Evolutionary conservation across 1,284 basidiomycete genomes (phyloP).

Genomic region (Wallemia mellicola): DNA sequence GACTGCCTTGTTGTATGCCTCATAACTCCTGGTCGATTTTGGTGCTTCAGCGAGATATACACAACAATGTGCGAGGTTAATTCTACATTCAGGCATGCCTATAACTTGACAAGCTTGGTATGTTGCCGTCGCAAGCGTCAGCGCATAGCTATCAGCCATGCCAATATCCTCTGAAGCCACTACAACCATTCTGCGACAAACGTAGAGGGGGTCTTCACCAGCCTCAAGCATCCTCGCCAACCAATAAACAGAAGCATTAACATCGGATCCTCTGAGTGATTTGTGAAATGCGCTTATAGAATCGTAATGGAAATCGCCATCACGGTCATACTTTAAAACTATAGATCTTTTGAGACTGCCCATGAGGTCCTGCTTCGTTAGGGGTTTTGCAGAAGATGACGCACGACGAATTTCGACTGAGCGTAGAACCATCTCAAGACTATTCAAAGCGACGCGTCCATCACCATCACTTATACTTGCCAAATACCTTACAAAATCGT

Average conservation of each 20-base stretch:
- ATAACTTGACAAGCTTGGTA: conserved; percentile 49
- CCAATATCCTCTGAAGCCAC: conserved; percentile 65
- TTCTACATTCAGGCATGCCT: conserved; percentile 54
- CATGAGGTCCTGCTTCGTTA: conserved; percentile 14
- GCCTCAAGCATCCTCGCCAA: conserved; percentile 30
- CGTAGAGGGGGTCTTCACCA: conserved; percentile 67
- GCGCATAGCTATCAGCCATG: conserved; percentile 37
- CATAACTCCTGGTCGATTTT: conserved; percentile 51
- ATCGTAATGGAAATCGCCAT: conserved; percentile 48
- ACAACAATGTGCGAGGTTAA: conserved; percentile 48
- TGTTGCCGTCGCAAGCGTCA: conserved; percentile 44
- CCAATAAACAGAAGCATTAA: conserved; percentile 65
- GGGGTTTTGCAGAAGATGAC: conserved; percentile 2
- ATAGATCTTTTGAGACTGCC: conserved; percentile 15
- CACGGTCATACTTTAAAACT: conserved; percentile 30
- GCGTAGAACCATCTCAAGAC: conserved; percentile 29
- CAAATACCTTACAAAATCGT: conserved; percentile 23
- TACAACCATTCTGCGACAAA: conserved; percentile 49
- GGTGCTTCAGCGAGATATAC: conserved; percentile 52
- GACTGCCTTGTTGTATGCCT: conserved; percentile 30
- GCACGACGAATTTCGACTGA: conserved; percentile 9
- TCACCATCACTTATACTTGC: conserved; percentile 32
- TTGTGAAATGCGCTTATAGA: conserved; percentile 73
- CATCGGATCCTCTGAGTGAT: conserved; percentile 45
- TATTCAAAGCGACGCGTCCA: conserved; percentile 33